Base-by-base conservation (phyloP, 2,329 filamentous ascomycete species). In the Monascus ruber region DNA sequence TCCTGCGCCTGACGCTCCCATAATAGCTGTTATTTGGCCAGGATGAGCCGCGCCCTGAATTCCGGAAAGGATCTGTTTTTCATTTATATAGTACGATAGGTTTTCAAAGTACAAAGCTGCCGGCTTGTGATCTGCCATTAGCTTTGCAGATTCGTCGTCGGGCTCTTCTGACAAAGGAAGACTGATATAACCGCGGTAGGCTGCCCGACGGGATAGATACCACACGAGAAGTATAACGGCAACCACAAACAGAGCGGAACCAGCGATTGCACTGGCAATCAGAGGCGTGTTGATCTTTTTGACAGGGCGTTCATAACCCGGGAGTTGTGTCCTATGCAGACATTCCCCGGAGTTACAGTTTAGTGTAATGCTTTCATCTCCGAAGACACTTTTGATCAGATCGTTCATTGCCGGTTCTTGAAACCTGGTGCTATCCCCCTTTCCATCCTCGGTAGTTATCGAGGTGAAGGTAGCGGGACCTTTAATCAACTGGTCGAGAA, bases 281-380 rank as follows among this genome's bases (percentile, higher is more conserved):
- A 98, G 72, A 3, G 89, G 91, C 0, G 89, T 96, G 60, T 98
- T 98, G 65, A 98, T 96, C 58, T 82, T 81, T 67, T 95, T 94
- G 43, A 95, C 75, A 1, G 89, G 87, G 17, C 83, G 76, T 49
- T 83, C 73, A 55, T 94, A 98, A 11, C 93, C 91, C 10, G 91
- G 91, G 5, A 96, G 81, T 53, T 96, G 84, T 5, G 88, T 94
- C 58, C 83, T 77, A 62, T 95, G 88, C 28, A 98, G 69, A 68
- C 91, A 98, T 66, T 98, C 91, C 43, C 91, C 91, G 24, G 88
- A 77, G 44, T 79, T 71, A 54, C 91, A 98, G 25, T 77, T 73
- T 34, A 98, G 69, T 36, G 81, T 75, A 53, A 98, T 98, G 58
- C 83, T 94, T 38, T 80, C 73, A 56, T 98, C 93, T 31, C 89